Evolutionary conservation across 2,329 filamentous ascomycete species (phyloP), one percentile per base, ranked within the genome.

Genomic region (Dothideomycetes sp.): DNA sequence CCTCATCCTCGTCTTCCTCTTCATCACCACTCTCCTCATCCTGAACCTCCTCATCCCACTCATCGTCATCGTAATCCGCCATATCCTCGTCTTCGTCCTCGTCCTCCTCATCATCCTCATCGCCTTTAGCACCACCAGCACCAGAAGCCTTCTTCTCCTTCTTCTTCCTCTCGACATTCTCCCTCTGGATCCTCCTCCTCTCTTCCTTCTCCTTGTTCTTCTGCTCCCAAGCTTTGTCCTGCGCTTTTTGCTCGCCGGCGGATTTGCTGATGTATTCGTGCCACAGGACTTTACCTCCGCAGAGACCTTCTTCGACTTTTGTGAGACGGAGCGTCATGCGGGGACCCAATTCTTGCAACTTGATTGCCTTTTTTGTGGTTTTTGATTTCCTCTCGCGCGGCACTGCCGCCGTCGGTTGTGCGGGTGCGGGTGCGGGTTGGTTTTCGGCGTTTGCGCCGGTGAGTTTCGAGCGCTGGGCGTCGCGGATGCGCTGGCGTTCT

Each of bases 291-390:
- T 86, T 91, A 35, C 91, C 91, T 18, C 76, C 74, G 54, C 87
- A 95, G 5, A 96, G 64, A 1, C 89, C 91, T 53, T 98, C 91
- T 58, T 98, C 91, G 4, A 98, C 88, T 67, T 98, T 98, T 41
- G 86, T 88, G 64, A 98, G 69, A 22, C 89, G 78, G 28, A 98
- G 67, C 46, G 77, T 82, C 82, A 98, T 81, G 40, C 91, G 78
- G 1, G 91, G 91, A 0, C 91, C 91, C 1, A 98, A 68, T 64
- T 98, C 91, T 3, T 94, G 80, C 5, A 98, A 70, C 59, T 94
- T 95, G 16, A 98, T 84, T 0, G 84, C 88, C 31, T 86, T 78
- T 52, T 85, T 84, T 63, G 94, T 84, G 5, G 93, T 82, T 64
- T 52, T 57, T 23, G 32, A 23, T 18, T 36, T 46, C 6, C 34